Evolutionary conservation across 2,329 filamentous ascomycete genomes (phyloP).

Genomic region (Leptosphaerulina australis): DNA sequence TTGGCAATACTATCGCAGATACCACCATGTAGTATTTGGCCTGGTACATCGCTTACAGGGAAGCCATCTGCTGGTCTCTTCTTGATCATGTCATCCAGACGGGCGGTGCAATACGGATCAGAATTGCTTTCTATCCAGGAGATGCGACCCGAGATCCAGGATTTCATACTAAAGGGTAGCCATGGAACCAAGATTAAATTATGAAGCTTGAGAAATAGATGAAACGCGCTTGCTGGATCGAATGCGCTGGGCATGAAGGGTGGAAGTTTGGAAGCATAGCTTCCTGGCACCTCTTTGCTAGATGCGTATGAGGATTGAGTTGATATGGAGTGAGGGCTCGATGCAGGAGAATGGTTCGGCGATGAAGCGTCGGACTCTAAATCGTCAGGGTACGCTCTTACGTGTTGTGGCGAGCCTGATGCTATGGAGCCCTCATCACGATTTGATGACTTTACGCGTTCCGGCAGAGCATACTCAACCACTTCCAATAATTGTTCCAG

Average conservation of each 20-base stretch:
- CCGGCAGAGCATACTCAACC: conserved; percentile 3
- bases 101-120: conserved; percentile 19
- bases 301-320: conserved; percentile 8
- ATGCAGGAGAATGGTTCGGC: not conserved
- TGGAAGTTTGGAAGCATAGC: not conserved
- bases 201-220: conserved; percentile 31
- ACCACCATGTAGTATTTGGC: conserved; percentile 8
- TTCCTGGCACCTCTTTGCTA: not conserved
- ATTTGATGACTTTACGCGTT: not conserved
- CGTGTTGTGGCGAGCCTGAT: not conserved
- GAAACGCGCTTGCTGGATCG: conserved; percentile 25
- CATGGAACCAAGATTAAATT: conserved; percentile 16
- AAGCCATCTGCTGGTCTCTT: conserved; percentile 17
- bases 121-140: conserved; percentile 23
- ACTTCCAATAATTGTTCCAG: conserved; percentile 1
- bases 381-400: not conserved
- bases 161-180: conserved; percentile 20
- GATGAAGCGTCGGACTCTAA: conserved; percentile 5
- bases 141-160: conserved; percentile 27
- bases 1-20: conserved; percentile 11
- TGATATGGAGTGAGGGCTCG: conserved; percentile 1
- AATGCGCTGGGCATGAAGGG: conserved; percentile 6
- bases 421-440: not conserved
- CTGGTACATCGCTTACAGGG: conserved; percentile 5
- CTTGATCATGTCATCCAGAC: conserved; percentile 20